Evolutionary conservation across 2,329 filamentous ascomycete genomes (phyloP), one percentile per base, ranked within the genome.

Genomic region (Pseudogymnoascus sp.): DNA sequence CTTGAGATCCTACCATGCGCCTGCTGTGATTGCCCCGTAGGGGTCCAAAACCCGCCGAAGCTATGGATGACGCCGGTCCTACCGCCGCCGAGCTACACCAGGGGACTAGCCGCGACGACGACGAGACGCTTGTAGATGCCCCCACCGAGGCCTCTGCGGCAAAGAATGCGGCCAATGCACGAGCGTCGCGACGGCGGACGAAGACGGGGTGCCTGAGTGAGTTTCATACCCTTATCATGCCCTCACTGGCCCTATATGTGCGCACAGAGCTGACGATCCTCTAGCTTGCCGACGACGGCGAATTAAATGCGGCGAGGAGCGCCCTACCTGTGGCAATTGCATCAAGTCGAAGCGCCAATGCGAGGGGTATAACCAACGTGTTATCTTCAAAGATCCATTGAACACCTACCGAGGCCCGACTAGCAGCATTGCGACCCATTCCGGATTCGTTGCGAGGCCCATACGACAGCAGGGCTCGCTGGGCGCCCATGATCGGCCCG

Each of bases 281-380:
- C 66, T 67, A 93, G 90, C 95, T 64, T 99, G 95, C 77, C 89
- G 95, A 67, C 93, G 90, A 77, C 88, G 95, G 62, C 89, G 95
- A 67, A 97, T 99, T 76, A 99, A 97, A 77, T 99, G 95, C 75
- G 95, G 95, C 66, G 95, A 97, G 75, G 90, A 91, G 71, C 84
- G 88, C 60, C 91, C 91, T 26, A 88, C 83, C 29, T 95, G 91
- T 76, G 86, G 83, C 71, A 96, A 96, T 72, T 96, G 91, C 76
- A 86, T 89, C 77, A 95, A 93, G 72, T 93, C 90, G 16, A 93
- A 93, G 75, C 83, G 91, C 12, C 81, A 86, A 68, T 96, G 91
- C 73, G 90, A 95, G 74, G 91, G 91, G 62, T 95, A 95, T 74
- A 91, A 86, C 69, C 88, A 91, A 73, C 84, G 88, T 57, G 86